These are phyloP conservation scores for Penicillium sp. DNA, from an alignment of 2,329 filamentous ascomycete species.

Conservation along the genomic window DNA sequence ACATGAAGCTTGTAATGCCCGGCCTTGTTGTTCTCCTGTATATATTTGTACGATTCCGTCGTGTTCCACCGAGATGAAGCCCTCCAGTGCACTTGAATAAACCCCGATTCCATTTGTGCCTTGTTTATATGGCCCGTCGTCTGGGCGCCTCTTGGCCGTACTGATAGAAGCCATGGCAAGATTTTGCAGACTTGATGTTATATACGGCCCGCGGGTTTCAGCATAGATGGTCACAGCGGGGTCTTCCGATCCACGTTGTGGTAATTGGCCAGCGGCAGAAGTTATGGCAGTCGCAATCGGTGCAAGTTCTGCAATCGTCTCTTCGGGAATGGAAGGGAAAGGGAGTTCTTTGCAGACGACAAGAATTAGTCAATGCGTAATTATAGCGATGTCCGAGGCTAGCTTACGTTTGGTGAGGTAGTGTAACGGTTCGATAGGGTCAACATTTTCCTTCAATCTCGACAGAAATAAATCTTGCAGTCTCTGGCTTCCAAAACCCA, in stretches of 20 bases:
- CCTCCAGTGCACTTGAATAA: slow-evolving; percentile 83
- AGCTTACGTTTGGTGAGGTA: slow-evolving; percentile 79
- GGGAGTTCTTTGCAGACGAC: slow-evolving; percentile 50
- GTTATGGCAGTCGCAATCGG: slow-evolving; percentile 76
- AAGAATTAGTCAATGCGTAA: background rate
- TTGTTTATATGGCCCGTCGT: slow-evolving; percentile 78
- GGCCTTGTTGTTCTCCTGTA: slow-evolving; percentile 75
- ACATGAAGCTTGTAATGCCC: slow-evolving; percentile 74
- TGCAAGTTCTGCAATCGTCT: slow-evolving; percentile 69
- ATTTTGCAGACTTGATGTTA: slow-evolving; percentile 78
- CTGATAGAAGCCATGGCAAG: slow-evolving; percentile 81
- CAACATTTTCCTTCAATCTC: slow-evolving; percentile 72
- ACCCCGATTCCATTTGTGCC: slow-evolving; percentile 89
- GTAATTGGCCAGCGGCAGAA: slow-evolving; percentile 48
- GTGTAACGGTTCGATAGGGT: slow-evolving; percentile 80
- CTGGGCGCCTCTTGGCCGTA: slow-evolving; percentile 69
- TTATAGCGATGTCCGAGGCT: background rate
- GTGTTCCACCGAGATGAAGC: slow-evolving; percentile 81
- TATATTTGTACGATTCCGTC: slow-evolving; percentile 89
- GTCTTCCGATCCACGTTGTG: slow-evolving; percentile 56
- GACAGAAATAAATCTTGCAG: slow-evolving; percentile 81
- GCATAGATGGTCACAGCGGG: slow-evolving; percentile 79
- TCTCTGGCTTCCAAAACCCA: slow-evolving; percentile 75
- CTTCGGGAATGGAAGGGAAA: slow-evolving; percentile 76
- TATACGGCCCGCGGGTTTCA: slow-evolving; percentile 79